Conservation (phyloP, 1,284 basidiomycete species). For the Apiotrichum sp. region DNA sequence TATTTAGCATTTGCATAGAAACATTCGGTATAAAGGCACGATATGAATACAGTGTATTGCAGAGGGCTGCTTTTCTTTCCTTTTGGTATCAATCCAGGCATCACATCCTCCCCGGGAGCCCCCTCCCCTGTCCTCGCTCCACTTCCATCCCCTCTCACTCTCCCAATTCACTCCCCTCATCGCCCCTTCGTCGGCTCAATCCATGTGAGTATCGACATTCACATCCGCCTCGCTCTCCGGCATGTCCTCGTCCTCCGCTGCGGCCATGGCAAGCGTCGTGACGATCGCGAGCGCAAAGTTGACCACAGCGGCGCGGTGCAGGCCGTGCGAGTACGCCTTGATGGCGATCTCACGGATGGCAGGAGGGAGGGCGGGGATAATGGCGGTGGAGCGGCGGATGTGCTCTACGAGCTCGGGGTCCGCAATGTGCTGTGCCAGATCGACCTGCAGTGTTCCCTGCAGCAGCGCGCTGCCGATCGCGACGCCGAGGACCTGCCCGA, state of each 20-base stretch:
- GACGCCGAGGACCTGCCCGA: slow-evolving; percentile 84
- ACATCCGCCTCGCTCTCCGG: neutral
- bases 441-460: slow-evolving; percentile 64
- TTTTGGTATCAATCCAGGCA: no score
- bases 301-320: slow-evolving; percentile 77
- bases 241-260: slow-evolving; percentile 34
- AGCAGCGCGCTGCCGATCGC: slow-evolving; percentile 72
- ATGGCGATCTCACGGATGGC: slow-evolving; percentile 61
- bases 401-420: slow-evolving; percentile 54
- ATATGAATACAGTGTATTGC: no score
- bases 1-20: no score
- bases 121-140: no score
- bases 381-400: slow-evolving; percentile 69
- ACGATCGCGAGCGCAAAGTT: slow-evolving; percentile 51
- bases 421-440: slow-evolving; percentile 55
- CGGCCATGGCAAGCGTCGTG: slow-evolving; percentile 21
- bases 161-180: no score
- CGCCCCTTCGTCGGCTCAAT: no score
- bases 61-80: no score
- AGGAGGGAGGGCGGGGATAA: slow-evolving; percentile 66
- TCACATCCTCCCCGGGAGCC: no score
- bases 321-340: slow-evolving; percentile 71
- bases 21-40: no score
- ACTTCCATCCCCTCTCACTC: no score
- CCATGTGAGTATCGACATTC: no score